Percentiles rank a stretch among this genome's conserved stretches.
These are phyloP conservation scores for Heliosperma pusillum DNA, from an alignment of 148 eudicot genomes.

Conservation along the genomic window DNA sequence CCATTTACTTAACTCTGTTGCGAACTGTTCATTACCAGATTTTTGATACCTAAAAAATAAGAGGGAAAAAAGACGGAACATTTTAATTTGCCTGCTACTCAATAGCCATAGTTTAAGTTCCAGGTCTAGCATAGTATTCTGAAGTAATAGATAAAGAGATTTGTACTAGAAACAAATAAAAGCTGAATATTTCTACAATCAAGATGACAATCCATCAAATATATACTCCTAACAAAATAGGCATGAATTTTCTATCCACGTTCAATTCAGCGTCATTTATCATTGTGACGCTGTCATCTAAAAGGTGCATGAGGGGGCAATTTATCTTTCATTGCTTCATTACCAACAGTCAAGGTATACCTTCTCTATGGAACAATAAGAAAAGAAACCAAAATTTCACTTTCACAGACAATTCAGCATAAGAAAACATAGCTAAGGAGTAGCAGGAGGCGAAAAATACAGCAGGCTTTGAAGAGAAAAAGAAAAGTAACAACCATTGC, in stretches of 20 bases:
- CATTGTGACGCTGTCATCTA: not conserved
- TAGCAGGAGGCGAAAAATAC: not conserved
- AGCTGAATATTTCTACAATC: not conserved
- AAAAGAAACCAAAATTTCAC: not conserved
- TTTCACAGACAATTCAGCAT: not conserved
- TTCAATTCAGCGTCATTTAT: not conserved
- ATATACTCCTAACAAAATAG: not conserved
- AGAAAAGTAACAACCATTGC: no score
- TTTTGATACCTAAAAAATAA: slow-evolving; percentile 30
- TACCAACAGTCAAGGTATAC: not conserved
- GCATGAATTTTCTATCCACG: not conserved
- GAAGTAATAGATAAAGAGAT: not conserved
- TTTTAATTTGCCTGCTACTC: not conserved
- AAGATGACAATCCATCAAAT: slow-evolving; percentile 2
- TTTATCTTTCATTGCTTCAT: not conserved
- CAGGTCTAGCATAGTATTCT: not conserved
- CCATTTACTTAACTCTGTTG: slow-evolving; percentile 85
- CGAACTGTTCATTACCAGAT: slow-evolving; percentile 80
- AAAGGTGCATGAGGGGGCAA: not conserved
- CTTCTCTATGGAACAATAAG: not conserved
- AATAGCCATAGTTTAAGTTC: not conserved
- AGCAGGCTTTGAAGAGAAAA: no score
- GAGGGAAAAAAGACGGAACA: not conserved
- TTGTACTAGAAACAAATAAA: not conserved
- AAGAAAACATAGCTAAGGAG: not conserved